These are phyloP conservation scores for Secale cereale DNA, from an alignment of 176 grass and related monocot species.

Conservation along the genomic window DNA sequence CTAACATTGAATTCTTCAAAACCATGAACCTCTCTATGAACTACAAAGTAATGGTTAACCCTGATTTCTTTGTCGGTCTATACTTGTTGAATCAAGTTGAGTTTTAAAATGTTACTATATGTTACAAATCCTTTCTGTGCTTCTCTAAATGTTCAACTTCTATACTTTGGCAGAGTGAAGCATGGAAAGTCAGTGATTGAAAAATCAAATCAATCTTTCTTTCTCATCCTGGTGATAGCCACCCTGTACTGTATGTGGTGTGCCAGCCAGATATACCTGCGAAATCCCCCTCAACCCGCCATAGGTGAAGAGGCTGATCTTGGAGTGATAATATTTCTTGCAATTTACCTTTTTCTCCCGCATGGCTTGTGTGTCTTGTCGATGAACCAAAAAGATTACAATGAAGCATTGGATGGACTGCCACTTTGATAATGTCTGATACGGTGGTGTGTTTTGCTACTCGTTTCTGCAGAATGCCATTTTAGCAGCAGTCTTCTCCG, in stretches of 20 bases:
- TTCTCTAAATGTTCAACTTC: slow-evolving; percentile 9
- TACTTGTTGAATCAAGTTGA: background rate
- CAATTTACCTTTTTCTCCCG: slow-evolving; percentile 77
- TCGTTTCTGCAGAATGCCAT: background rate
- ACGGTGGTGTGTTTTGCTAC: background rate
- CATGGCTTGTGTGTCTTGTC: slow-evolving; percentile 74
- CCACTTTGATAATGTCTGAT: slow-evolving; percentile 35
- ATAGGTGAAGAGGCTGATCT: slow-evolving; percentile 99
- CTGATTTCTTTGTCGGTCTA: background rate
- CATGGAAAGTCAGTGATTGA: slow-evolving; percentile 39
- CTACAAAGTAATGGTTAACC: background rate
- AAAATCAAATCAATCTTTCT: slow-evolving; percentile 74
- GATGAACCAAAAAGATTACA: slow-evolving; percentile 64
- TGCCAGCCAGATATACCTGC: slow-evolving; percentile 79
- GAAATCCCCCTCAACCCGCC: slow-evolving; percentile 61
- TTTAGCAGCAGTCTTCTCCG: slow-evolving; percentile 10
- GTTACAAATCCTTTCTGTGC: background rate
- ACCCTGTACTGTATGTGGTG: slow-evolving; percentile 81
- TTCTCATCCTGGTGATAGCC: slow-evolving; percentile 58
- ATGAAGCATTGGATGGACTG: slow-evolving; percentile 41
- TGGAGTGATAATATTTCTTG: slow-evolving; percentile 78
- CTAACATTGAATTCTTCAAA: background rate
- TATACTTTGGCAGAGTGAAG: slow-evolving; percentile 52
- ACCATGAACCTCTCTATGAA: background rate
- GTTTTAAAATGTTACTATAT: background rate